Evolutionary conservation across 345 rosid species (phyloP).

Genomic region (Boechera retrofracta): DNA sequence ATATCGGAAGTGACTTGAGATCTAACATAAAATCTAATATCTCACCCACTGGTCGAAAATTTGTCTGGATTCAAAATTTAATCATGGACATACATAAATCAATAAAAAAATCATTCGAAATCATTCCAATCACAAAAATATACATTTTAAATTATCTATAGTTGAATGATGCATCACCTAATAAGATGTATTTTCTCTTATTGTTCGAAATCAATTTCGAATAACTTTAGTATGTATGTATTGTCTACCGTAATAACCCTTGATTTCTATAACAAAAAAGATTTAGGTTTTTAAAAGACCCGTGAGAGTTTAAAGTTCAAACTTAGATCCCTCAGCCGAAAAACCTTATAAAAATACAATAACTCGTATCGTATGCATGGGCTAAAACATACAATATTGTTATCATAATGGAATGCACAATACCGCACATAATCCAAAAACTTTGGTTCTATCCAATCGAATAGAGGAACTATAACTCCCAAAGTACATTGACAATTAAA

Average conservation of each 20-base stretch:
- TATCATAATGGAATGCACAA: constrained; percentile 25
- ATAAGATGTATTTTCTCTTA: constrained; percentile 2
- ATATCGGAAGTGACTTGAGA: constrained; percentile 27
- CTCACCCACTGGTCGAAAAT: constrained; percentile 38
- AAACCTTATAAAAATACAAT: background rate
- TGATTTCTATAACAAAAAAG: background rate
- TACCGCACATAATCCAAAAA: constrained; percentile 12
- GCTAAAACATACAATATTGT: constrained; percentile 10
- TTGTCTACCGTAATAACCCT: background rate
- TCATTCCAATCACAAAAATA: background rate
- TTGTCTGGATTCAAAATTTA: constrained; percentile 19
- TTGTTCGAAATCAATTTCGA: background rate
- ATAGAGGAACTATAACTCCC: background rate
- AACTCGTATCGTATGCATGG: constrained; percentile 25
- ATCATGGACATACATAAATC: constrained; percentile 6
- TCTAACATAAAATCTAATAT: constrained; percentile 29
- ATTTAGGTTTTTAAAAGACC: background rate
- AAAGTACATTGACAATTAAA: constrained; percentile 8
- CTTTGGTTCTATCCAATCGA: constrained; percentile 8
- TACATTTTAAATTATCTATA: background rate
- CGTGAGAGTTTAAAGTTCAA: background rate
- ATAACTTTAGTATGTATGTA: background rate
- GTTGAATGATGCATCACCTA: constrained; percentile 17
- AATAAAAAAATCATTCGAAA: background rate
- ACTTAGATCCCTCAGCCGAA: background rate